Base-by-base conservation (phyloP, 2,329 filamentous ascomycete genomes). In the Didymella arachidicola region DNA sequence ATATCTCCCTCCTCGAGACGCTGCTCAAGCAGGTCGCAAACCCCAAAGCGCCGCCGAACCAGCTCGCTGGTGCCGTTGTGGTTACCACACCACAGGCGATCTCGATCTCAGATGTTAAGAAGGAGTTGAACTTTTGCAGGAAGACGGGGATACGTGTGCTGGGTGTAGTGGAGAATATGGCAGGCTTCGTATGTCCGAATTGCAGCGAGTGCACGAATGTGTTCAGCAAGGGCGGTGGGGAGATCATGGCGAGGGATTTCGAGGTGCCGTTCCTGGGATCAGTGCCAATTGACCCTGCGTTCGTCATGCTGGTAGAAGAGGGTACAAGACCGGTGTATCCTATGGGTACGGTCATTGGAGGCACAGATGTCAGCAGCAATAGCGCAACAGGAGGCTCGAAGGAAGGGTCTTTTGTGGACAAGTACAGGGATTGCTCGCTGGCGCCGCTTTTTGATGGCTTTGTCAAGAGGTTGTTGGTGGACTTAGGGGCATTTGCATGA, bases 91-190 rank as follows among this genome's bases (percentile, higher is more conserved):
- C 95, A 0, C 95, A 99, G 75, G 95, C 94, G 0, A 91, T 99
- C 47, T 89, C 92, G 12, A 96, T 94, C 27, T 90, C 92, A 0
- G 95, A 99, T 73, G 95, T 99, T 36, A 89, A 92, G 71, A 97
- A 97, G 74, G 93, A 97, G 77, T 84, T 97, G 63, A 97, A 97
- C 76, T 97, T 97, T 74, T 97, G 93, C 79, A 82, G 82, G 50
- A 97, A 97, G 80, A 94, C 91, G 1, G 85, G 86, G 29, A 88
- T 97, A 47, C 82, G 84, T 2, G 87, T 96, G 34, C 81, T 98
- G 11, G 95, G 95, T 0, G 93, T 99, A 1, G 86, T 99, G 44
- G 95, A 99, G 80, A 99, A 99, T 75, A 98, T 99, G 95, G 89
- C 89, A 65, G 92, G 92, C 2, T 96, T 91, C 69, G 90, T 95